phyloP scores from a whole-genome alignment of 768 basidiomycete genomes.

The Pseudohyphozyma bogoriensis region DNA sequence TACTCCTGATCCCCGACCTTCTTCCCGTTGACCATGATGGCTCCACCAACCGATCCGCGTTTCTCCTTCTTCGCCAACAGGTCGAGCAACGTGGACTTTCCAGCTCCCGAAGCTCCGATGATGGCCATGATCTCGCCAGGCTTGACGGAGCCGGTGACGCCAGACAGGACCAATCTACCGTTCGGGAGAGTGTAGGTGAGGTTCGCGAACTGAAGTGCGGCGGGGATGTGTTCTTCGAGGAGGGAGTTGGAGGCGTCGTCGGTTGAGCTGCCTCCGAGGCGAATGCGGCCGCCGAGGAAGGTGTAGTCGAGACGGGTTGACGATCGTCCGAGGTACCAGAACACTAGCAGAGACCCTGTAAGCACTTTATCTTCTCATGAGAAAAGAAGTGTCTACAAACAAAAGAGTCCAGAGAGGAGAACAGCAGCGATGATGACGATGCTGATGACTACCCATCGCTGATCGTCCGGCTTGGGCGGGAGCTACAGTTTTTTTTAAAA shows the following conservation, averaged over 20 bases:
- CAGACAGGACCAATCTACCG: slow-evolving; percentile 59
- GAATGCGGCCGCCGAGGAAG: slow-evolving; percentile 48
- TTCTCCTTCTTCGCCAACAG: slow-evolving; percentile 87
- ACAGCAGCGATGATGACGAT: slow-evolving; percentile 65
- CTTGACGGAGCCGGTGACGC: slow-evolving; percentile 69
- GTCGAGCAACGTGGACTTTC: slow-evolving; percentile 92
- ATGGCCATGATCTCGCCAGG: slow-evolving; percentile 89
- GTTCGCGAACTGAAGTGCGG: slow-evolving; percentile 79
- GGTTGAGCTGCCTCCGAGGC: slow-evolving; percentile 36
- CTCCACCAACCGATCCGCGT: slow-evolving; percentile 62
- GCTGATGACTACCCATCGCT: slow-evolving; percentile 70
- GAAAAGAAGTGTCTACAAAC: slow-evolving; percentile 39
- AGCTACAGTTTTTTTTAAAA: no score
- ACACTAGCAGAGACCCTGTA: slow-evolving; percentile 43
- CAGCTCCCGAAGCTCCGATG: slow-evolving; percentile 93
- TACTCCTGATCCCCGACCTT: slow-evolving; percentile 63
- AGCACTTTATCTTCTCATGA: background rate
- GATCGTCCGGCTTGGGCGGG: slow-evolving; percentile 75
- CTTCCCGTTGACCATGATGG: slow-evolving; percentile 75
- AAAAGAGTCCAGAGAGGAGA: slow-evolving; percentile 51
- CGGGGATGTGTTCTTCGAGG: slow-evolving; percentile 89
- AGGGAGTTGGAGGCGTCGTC: slow-evolving; percentile 63
- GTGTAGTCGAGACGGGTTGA: slow-evolving; percentile 53
- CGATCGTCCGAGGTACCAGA: slow-evolving; percentile 85
- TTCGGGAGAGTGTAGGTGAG: slow-evolving; percentile 67